Conservation (phyloP, 1,139 yeast genomes). For the Blastobotrys aristatus region DNA sequence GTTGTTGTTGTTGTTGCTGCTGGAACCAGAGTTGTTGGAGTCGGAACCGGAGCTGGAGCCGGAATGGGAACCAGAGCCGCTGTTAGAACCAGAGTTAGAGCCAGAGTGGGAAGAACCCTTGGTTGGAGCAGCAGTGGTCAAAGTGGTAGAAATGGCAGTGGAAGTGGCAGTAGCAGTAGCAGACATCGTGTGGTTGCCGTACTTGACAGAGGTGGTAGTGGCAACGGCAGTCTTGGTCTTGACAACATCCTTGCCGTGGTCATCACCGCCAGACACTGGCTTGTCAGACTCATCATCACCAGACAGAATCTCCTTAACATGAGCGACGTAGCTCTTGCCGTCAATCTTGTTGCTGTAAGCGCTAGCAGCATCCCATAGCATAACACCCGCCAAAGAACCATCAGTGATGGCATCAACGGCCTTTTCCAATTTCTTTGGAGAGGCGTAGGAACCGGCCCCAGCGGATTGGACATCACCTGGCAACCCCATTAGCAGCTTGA, state of each 20-base stretch:
- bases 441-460: slow-evolving; percentile 59
- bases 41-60: slow-evolving; percentile 17
- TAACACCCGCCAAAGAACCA: slow-evolving; percentile 71
- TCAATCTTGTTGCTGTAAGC: slow-evolving; percentile 49
- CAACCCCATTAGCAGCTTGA: slow-evolving; percentile 37
- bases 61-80: slow-evolving; percentile 22
- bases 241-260: slow-evolving; percentile 5
- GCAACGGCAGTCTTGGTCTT: slow-evolving; percentile 7
- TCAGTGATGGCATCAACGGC: slow-evolving; percentile 36
- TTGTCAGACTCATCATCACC: slow-evolving; percentile 9
- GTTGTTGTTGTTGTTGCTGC: slow-evolving; percentile 13
- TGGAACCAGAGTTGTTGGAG: slow-evolving; percentile 19
- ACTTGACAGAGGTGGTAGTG: slow-evolving; percentile 10
- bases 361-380: slow-evolving; percentile 90
- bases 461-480: slow-evolving; percentile 71
- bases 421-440: slow-evolving; percentile 16
- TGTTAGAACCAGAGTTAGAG: slow-evolving; percentile 15
- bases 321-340: slow-evolving; percentile 40
- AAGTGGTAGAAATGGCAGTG: slow-evolving; percentile 9
- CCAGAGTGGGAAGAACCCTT: slow-evolving; percentile 8
- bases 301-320: slow-evolving; percentile 39
- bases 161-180: slow-evolving; percentile 12
- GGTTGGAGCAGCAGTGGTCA: slow-evolving; percentile 1
- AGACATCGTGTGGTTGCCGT: not conserved
- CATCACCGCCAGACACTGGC: too few species aligned